Evolutionary conservation across 2,329 filamentous ascomycete genomes (phyloP).

Genomic region (Beauveria australis): DNA sequence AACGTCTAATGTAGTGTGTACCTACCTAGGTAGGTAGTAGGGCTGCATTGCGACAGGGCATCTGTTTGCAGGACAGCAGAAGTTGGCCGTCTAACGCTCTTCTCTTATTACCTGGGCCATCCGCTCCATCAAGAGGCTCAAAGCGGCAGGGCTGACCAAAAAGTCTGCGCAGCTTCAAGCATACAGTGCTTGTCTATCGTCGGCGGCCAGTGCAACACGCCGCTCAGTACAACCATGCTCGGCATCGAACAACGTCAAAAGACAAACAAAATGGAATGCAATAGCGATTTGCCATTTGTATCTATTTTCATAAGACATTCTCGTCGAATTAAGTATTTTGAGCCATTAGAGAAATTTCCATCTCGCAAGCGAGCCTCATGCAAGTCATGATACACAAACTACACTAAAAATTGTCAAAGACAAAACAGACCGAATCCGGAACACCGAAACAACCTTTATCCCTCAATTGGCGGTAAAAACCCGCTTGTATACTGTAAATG

Average conservation of each 20-base stretch:
- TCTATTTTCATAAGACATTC: constrained; percentile 11
- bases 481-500: constrained; percentile 18
- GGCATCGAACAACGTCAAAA: no score
- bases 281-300: constrained; percentile 5
- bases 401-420: constrained; percentile 5
- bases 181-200: no score
- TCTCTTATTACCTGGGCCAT: no score
- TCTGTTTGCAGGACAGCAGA: neutral
- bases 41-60: neutral
- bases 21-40: neutral
- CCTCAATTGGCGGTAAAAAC: constrained; percentile 25
- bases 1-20: neutral
- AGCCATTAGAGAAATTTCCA: constrained; percentile 10
- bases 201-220: no score
- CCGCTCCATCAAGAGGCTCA: no score
- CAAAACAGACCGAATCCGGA: constrained; percentile 5
- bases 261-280: neutral
- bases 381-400: constrained; percentile 12
- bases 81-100: neutral
- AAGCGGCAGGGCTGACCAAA: no score
- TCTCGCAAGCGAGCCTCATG: constrained; percentile 8
- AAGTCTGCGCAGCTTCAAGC: no score
- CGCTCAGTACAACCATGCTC: no score
- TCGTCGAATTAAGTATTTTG: constrained; percentile 11
- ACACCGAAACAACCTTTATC: constrained; percentile 16